Evolutionary conservation across 139 green algal genomes (phyloP).

Genomic region (Coelastrella sp.): DNA sequence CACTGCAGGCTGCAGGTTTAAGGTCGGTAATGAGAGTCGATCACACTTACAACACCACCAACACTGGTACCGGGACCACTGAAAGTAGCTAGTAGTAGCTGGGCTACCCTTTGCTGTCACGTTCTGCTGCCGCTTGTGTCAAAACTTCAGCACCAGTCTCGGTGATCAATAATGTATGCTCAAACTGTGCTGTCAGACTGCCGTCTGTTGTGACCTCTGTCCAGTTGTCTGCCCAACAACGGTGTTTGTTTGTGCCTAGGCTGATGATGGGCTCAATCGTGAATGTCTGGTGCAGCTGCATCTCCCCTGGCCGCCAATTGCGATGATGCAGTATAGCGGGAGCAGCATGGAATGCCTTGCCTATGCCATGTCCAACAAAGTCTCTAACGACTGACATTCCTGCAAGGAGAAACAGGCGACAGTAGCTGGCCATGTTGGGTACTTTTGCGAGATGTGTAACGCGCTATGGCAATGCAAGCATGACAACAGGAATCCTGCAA

Average conservation of each 20-base stretch:
- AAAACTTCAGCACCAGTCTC: constrained; percentile 85
- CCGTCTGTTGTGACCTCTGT: constrained; percentile 93
- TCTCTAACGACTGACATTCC: constrained; percentile 68
- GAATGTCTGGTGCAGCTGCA: constrained; percentile 90
- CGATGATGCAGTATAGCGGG: constrained; percentile 89
- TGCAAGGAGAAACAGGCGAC: background rate
- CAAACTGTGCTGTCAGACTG: constrained; percentile 88
- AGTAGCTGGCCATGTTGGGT: too few species aligned
- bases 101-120: background rate
- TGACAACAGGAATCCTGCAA: background rate
- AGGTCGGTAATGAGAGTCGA: too few species aligned
- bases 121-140: constrained; percentile 54
- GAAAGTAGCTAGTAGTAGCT: too few species aligned
- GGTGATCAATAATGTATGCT: constrained; percentile 96
- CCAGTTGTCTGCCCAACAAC: constrained; percentile 95
- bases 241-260: constrained; percentile 36
- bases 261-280: constrained; percentile 98
- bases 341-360: constrained; percentile 88
- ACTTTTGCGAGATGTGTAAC: too few species aligned
- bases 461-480: too few species aligned
- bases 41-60: too few species aligned
- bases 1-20: too few species aligned
- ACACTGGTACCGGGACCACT: too few species aligned
- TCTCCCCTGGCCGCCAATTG: constrained; percentile 75
- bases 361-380: constrained; percentile 96